phyloP scores from a whole-genome alignment of 2,329 filamentous ascomycete genomes.

The Sarocladium oryzae region DNA sequence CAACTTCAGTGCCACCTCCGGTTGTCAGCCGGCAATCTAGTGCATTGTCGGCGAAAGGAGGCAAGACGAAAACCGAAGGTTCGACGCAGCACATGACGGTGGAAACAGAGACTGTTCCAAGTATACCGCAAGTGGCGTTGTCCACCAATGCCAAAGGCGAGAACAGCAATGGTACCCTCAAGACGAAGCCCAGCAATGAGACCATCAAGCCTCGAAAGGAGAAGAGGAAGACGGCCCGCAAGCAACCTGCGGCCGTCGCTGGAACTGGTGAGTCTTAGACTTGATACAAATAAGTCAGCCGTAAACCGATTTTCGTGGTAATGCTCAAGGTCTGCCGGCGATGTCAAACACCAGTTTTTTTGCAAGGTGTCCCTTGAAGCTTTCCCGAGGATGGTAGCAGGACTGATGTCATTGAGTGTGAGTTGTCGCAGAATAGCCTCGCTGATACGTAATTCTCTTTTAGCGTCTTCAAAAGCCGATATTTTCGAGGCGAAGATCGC shows the following conservation, averaged over 20 bases:
- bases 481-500: constrained; percentile 97
- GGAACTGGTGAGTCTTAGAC: constrained; percentile 59
- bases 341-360: too few species aligned
- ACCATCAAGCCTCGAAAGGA: constrained; percentile 94
- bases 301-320: too few species aligned
- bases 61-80: constrained; percentile 69
- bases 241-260: constrained; percentile 63
- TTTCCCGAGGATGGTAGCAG: background rate
- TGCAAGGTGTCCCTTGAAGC: background rate
- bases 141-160: constrained; percentile 58
- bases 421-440: background rate
- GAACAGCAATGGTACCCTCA: constrained; percentile 64
- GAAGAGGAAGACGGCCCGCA: constrained; percentile 72
- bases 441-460: constrained; percentile 14
- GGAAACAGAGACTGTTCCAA: constrained; percentile 91
- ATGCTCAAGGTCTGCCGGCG: too few species aligned
- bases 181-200: constrained; percentile 85
- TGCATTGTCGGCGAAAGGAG: constrained; percentile 54
- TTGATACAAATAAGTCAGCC: too few species aligned
- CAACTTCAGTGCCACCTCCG: constrained; percentile 41
- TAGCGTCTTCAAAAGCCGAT: constrained; percentile 90
- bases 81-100: constrained; percentile 89
- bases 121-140: constrained; percentile 77
- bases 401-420: constrained; percentile 6
- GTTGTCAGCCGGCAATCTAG: constrained; percentile 61